Conservation (phyloP, 805 yeast genomes). For the Trichomonascus vanleenenianus region DNA sequence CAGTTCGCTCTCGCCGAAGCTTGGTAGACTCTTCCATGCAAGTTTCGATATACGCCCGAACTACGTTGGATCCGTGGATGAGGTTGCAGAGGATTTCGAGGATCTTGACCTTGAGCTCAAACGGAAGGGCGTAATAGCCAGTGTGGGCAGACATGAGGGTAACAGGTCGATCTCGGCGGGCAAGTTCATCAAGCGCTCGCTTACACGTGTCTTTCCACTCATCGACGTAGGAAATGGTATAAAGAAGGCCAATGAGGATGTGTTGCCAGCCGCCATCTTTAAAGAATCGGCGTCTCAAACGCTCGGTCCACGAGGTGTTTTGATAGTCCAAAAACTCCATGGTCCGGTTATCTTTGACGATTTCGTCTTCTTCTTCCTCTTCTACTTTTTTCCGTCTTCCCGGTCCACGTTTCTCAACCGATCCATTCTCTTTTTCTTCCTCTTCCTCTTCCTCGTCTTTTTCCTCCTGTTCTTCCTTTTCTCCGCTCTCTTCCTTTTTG, state of each 20-base stretch:
- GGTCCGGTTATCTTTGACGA: constrained; percentile 18
- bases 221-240: constrained; percentile 49
- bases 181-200: constrained; percentile 44
- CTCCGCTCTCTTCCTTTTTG: constrained; percentile 12
- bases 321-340: constrained; percentile 14
- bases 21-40: constrained; percentile 57
- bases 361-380: constrained; percentile 26
- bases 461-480: constrained; percentile 23
- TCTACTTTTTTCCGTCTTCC: constrained; percentile 15
- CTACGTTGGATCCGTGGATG: constrained; percentile 47
- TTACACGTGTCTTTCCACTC: constrained; percentile 44
- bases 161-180: constrained; percentile 43
- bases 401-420: constrained; percentile 17
- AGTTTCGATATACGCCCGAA: constrained; percentile 58
- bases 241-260: constrained; percentile 64
- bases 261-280: constrained; percentile 83
- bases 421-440: constrained; percentile 20
- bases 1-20: constrained; percentile 60
- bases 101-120: constrained; percentile 47
- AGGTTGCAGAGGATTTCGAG: constrained; percentile 59
- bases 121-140: constrained; percentile 49
- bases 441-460: constrained; percentile 24
- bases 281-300: constrained; percentile 65
- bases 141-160: constrained; percentile 41
- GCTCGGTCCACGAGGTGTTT: constrained; percentile 56